Percentiles rank a stretch among this genome's conserved stretches.
Evolutionary conservation across 2,329 filamentous ascomycete species (phyloP).

Genomic region (Penicillium sp.): DNA sequence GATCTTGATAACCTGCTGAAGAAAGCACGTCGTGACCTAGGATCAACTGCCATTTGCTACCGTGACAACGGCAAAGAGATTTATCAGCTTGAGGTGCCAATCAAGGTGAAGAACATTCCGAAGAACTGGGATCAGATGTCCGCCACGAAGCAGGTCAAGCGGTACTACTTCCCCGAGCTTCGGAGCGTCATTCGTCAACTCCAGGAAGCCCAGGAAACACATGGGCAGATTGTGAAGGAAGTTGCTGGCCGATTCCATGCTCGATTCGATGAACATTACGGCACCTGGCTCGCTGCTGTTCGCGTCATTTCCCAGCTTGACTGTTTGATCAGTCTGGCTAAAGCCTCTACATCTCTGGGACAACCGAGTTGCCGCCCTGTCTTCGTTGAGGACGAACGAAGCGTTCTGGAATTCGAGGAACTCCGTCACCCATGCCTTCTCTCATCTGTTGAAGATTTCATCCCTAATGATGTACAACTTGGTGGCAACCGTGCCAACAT

Average conservation of each 20-base stretch:
- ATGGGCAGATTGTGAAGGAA: slow-evolving; percentile 87
- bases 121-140: slow-evolving; percentile 96
- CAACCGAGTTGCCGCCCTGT: slow-evolving; percentile 84
- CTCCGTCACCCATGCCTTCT: slow-evolving; percentile 95
- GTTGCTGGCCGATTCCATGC: slow-evolving; percentile 81
- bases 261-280: slow-evolving; percentile 86
- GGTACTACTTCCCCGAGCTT: slow-evolving; percentile 89
- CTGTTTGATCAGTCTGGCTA: slow-evolving; percentile 90
- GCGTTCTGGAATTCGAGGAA: slow-evolving; percentile 87
- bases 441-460: slow-evolving; percentile 87
- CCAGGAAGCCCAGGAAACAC: slow-evolving; percentile 92
- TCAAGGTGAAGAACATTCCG: slow-evolving; percentile 80
- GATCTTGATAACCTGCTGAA: slow-evolving; percentile 74
- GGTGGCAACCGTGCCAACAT: slow-evolving; percentile 83
- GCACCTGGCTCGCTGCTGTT: slow-evolving; percentile 84
- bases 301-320: slow-evolving; percentile 90
- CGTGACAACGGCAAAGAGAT: slow-evolving; percentile 94
- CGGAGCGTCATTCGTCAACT: slow-evolving; percentile 80
- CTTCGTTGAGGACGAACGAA: slow-evolving; percentile 85
- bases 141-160: slow-evolving; percentile 83
- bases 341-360: slow-evolving; percentile 81
- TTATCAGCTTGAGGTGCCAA: slow-evolving; percentile 89
- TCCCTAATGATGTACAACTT: slow-evolving; percentile 89
- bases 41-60: slow-evolving; percentile 73
- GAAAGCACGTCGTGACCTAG: slow-evolving; percentile 72